A percentile compares a stretch with the other conserved stretches of the same genome.
phyloP scores from a whole-genome alignment of 768 basidiomycete genomes.

The Russula emetica region DNA sequence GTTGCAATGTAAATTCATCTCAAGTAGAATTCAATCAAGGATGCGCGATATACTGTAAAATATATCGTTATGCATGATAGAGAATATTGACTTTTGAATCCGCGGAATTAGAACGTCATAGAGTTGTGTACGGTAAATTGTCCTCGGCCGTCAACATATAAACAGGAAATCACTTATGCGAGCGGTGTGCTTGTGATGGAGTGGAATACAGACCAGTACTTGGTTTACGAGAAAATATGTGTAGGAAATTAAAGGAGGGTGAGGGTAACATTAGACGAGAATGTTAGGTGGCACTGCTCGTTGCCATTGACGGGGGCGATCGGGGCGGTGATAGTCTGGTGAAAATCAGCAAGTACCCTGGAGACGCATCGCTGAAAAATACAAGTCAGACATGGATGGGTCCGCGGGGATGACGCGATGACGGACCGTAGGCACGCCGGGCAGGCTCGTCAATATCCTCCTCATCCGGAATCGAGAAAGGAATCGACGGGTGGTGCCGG shows the following conservation, averaged over 20 bases:
- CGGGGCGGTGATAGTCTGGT: slow-evolving; percentile 2
- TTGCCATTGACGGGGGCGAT: slow-evolving; percentile 8
- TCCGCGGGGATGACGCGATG: neutral
- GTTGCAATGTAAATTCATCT: slow-evolving; percentile 25
- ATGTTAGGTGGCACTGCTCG: slow-evolving; percentile 5
- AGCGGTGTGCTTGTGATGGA: slow-evolving; percentile 8
- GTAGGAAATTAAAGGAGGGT: neutral
- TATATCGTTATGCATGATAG: neutral
- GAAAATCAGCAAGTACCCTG: slow-evolving; percentile 23
- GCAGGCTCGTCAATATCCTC: slow-evolving; percentile 61
- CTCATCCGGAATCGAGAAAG: slow-evolving; percentile 71
- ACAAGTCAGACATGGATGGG: neutral
- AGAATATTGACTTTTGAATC: neutral
- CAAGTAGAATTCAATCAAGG: slow-evolving; percentile 23
- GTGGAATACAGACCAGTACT: neutral
- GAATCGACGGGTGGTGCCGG: slow-evolving; percentile 62
- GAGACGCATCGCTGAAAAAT: slow-evolving; percentile 22
- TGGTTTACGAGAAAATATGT: neutral
- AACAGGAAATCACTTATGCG: slow-evolving; percentile 29
- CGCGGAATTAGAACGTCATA: slow-evolving; percentile 15
- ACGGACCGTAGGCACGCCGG: slow-evolving; percentile 61
- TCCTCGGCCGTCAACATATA: slow-evolving; percentile 19
- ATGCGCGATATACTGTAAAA: slow-evolving; percentile 18
- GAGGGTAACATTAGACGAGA: neutral
- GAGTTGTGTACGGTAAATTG: slow-evolving; percentile 16